These are phyloP conservation scores for Myochromella boudieri DNA, from an alignment of 768 basidiomycete genomes.

Conservation along the genomic window DNA sequence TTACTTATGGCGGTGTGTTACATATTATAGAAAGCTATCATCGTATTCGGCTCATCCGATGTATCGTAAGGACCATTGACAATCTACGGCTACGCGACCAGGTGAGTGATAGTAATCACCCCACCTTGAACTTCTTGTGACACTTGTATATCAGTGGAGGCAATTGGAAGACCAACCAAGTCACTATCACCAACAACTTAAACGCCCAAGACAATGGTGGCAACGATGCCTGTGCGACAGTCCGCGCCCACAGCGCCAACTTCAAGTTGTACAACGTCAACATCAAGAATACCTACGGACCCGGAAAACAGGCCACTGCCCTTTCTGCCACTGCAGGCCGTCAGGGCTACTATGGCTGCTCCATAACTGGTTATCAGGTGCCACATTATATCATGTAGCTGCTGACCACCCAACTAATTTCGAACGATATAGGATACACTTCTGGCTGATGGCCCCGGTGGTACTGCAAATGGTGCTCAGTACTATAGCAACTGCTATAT, in stretches of 20 bases:
- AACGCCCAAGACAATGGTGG: slow-evolving; percentile 27
- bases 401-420: neutral
- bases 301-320: slow-evolving; percentile 25
- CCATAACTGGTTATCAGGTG: slow-evolving; percentile 24
- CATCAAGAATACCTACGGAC: slow-evolving; percentile 24
- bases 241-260: slow-evolving; percentile 20
- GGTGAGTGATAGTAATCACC: slow-evolving; percentile 11
- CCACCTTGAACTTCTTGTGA: neutral
- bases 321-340: slow-evolving; percentile 20
- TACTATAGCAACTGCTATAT: slow-evolving; percentile 30
- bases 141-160: slow-evolving; percentile 14
- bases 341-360: slow-evolving; percentile 25
- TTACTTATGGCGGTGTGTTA: slow-evolving; percentile 13
- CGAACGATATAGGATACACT: slow-evolving; percentile 19
- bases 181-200: slow-evolving; percentile 25
- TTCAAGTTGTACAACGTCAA: slow-evolving; percentile 26
- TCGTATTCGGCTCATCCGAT: neutral
- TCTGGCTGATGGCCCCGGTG: slow-evolving; percentile 22
- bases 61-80: slow-evolving; percentile 15
- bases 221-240: slow-evolving; percentile 26
- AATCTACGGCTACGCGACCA: slow-evolving; percentile 23
- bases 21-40: no score
- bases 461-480: no score
- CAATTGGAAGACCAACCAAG: slow-evolving; percentile 22
- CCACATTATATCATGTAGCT: neutral